These are phyloP conservation scores for Boletellus ananiceps DNA, from an alignment of 768 basidiomycete species.

Conservation along the genomic window DNA sequence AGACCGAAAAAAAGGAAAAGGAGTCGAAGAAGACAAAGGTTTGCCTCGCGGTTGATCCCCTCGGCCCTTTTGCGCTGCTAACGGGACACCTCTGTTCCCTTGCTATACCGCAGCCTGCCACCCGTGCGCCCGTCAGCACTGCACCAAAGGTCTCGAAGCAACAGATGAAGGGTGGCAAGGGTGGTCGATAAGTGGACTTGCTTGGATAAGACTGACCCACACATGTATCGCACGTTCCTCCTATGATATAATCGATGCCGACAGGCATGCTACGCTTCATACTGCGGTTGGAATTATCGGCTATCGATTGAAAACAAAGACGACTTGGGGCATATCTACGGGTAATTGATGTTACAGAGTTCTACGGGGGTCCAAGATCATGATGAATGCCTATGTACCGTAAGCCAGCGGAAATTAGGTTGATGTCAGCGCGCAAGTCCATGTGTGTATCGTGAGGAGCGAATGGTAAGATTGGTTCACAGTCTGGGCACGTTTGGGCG, in stretches of 20 bases:
- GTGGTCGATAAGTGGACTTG: slow-evolving; percentile 51
- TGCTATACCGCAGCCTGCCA: slow-evolving; percentile 41
- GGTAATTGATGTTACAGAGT: slow-evolving; percentile 16
- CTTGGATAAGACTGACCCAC: neutral
- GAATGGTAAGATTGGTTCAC: slow-evolving; percentile 5
- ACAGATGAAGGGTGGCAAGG: slow-evolving; percentile 90
- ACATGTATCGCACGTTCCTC: slow-evolving; percentile 26
- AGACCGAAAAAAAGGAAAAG: slow-evolving; percentile 96
- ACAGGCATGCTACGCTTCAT: slow-evolving; percentile 6
- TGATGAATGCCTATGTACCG: slow-evolving; percentile 7
- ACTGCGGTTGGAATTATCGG: neutral
- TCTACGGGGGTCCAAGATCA: slow-evolving; percentile 7
- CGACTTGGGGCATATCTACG: neutral
- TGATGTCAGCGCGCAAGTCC: slow-evolving; percentile 13
- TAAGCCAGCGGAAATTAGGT: slow-evolving; percentile 3
- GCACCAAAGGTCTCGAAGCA: slow-evolving; percentile 92
- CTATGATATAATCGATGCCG: slow-evolving; percentile 16
- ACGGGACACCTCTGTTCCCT: neutral
- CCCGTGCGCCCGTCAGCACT: slow-evolving; percentile 46
- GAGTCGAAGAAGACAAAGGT: slow-evolving; percentile 89
- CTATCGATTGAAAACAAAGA: neutral
- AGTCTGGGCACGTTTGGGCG: slow-evolving; percentile 18
- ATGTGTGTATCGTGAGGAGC: neutral
- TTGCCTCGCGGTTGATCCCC: neutral
- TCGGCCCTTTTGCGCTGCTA: neutral